Percentiles rank a stretch among this genome's conserved stretches.
These are phyloP conservation scores for Neonectria hederae DNA, from an alignment of 2,329 filamentous ascomycete genomes.

Conservation along the genomic window DNA sequence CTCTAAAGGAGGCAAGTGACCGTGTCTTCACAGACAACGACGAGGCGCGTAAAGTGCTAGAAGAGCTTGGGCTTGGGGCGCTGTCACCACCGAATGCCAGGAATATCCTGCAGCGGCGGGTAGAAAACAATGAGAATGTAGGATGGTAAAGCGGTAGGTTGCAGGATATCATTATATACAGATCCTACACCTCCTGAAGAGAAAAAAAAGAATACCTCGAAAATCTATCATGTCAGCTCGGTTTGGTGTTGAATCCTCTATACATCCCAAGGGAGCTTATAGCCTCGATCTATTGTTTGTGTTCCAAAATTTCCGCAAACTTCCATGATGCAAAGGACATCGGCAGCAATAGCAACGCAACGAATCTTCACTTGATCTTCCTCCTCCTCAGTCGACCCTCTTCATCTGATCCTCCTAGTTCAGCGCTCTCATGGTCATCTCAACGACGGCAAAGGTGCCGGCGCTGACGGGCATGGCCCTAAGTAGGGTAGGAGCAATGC, in stretches of 20 bases:
- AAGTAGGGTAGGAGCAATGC: slow-evolving; percentile 86
- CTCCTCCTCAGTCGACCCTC: not conserved
- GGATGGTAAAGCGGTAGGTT: slow-evolving; percentile 45
- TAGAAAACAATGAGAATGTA: slow-evolving; percentile 66
- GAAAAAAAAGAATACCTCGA: slow-evolving; percentile 13
- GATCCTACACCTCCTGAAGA: slow-evolving; percentile 14
- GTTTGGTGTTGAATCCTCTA: slow-evolving; percentile 29
- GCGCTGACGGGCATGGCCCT: slow-evolving; percentile 98
- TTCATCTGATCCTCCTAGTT: slow-evolving; percentile 45
- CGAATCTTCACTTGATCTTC: not conserved
- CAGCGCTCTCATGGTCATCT: slow-evolving; percentile 72
- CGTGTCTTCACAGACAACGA: slow-evolving; percentile 66
- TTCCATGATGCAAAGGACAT: not conserved
- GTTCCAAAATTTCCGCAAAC: slow-evolving; percentile 1
- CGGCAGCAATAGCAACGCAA: slow-evolving; percentile 12
- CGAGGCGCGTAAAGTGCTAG: slow-evolving; percentile 68
- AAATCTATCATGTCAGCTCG: slow-evolving; percentile 16
- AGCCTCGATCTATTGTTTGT: slow-evolving; percentile 21
- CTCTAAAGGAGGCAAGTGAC: slow-evolving; percentile 64
- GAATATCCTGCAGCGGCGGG: slow-evolving; percentile 71
- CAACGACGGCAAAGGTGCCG: slow-evolving; percentile 92
- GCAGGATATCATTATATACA: slow-evolving; percentile 32
- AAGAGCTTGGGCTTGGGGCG: slow-evolving; percentile 67
- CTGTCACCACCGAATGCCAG: slow-evolving; percentile 73
- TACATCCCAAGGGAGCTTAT: slow-evolving; percentile 17